Evolutionary conservation across 306 rosid genomes (phyloP).

Genomic region (Biancaea sappan): DNA sequence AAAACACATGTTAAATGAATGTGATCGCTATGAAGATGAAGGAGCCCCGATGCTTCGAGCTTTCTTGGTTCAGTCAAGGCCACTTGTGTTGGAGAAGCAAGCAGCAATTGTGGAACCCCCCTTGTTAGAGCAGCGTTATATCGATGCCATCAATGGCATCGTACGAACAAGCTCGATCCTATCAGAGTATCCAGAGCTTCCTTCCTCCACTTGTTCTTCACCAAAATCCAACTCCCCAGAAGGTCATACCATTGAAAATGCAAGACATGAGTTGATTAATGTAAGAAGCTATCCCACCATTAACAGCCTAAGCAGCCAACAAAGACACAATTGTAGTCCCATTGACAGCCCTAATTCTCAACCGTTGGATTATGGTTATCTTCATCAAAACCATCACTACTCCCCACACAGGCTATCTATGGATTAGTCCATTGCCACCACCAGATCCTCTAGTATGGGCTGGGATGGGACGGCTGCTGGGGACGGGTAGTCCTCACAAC

Average conservation of each 20-base stretch:
- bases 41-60: conserved; percentile 47
- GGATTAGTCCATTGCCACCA: conserved; percentile 11
- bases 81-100: conserved; percentile 43
- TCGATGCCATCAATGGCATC: conserved; percentile 78
- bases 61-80: conserved; percentile 56
- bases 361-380: conserved; percentile 26
- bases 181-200: conserved; percentile 9
- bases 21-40: conserved; percentile 49
- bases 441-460: conserved; percentile 28
- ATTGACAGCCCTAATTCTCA: conserved; percentile 13
- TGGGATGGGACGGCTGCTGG: conserved; percentile 39
- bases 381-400: conserved; percentile 14
- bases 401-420: not conserved
- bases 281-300: conserved; percentile 70
- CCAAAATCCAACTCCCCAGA: conserved; percentile 74
- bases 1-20: conserved; percentile 81
- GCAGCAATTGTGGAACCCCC: conserved; percentile 36
- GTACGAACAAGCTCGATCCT: conserved; percentile 32
- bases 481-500: conserved; percentile 30
- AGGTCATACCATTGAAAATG: conserved; percentile 20
- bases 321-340: not conserved
- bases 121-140: conserved; percentile 58
- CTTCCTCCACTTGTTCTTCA: conserved; percentile 62
- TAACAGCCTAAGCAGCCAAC: conserved; percentile 38
- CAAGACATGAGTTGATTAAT: conserved; percentile 35